Evolutionary conservation across 2,329 filamentous ascomycete species (phyloP), one percentile per base, ranked within the genome.

Genomic region (Colletotrichum musae): DNA sequence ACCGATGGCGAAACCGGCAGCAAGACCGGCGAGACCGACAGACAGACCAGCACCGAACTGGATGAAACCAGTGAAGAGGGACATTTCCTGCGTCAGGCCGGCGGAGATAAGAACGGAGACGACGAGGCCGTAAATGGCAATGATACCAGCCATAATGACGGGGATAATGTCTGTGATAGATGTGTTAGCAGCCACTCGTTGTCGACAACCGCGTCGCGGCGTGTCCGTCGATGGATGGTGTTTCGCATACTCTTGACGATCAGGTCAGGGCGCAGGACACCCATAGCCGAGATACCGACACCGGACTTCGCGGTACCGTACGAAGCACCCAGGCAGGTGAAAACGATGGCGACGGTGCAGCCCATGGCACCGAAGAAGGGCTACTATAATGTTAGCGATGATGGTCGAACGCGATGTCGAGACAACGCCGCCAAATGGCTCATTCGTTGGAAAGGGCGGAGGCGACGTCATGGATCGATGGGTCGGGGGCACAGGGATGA

Each of bases 101-200:
- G 94, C 93, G 79, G 93, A 94, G 80, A 96, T 94, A 78, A 96
- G 85, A 81, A 96, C 93, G 18, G 93, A 95, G 71, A 95, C 93
- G 84, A 96, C 93, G 74, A 96, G 89, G 78, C 93, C 93, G 86
- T 96, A 99, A 84, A 99, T 98, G 93, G 94, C 96, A 85, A 99
- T 98, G 85, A 99, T 99, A 98, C 96, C 96, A 88, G 96, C 96
- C 96, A 99, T 99, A 91, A 99, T 97, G 85, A 98, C 96, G 82
- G 96, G 96, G 74, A 98, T 95, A 83, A 98, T 98, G 89, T 98
- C 95, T 98, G 2, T 64, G 5, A n/a, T 12, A 9, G 6, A 47
- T 75, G 10, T 57, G 21, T 26, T 39, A 56, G 68, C 76, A 26
- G n/a, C 16, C 58, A 76, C 60, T 53, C 43, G 18, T 21, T 13